Conservation (phyloP, 257 asterid species). For the Rauvolfia tetraphylla region DNA sequence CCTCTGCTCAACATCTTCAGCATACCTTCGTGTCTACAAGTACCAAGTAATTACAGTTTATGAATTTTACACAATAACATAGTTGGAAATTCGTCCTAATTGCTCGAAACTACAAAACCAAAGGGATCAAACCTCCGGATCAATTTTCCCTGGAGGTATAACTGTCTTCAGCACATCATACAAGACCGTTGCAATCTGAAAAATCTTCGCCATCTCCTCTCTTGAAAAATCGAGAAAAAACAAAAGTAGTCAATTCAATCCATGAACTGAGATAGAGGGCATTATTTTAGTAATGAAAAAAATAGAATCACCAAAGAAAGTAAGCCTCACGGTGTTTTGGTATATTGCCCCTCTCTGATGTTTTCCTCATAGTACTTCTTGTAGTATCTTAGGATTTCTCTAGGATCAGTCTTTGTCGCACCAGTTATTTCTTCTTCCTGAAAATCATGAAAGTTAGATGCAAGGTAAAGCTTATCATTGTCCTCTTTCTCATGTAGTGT, state of each 20-base stretch:
- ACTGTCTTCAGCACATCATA: slow-evolving; percentile 76
- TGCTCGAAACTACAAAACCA: slow-evolving; percentile 9
- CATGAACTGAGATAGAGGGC: background rate
- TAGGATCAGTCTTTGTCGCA: slow-evolving; percentile 51
- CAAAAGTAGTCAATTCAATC: slow-evolving; percentile 16
- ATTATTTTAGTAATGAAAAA: background rate
- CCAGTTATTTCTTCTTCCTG: slow-evolving; percentile 72
- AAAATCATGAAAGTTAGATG: slow-evolving; percentile 24
- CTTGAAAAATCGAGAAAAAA: slow-evolving; percentile 30
- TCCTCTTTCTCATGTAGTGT: background rate
- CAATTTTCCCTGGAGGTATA: slow-evolving; percentile 56
- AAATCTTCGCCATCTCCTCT: slow-evolving; percentile 92
- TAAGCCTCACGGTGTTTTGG: slow-evolving; percentile 78
- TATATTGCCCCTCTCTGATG: slow-evolving; percentile 74
- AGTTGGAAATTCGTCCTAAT: slow-evolving; percentile 2
- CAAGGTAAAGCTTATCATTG: background rate
- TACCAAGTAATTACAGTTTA: slow-evolving; percentile 9
- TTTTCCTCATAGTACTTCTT: slow-evolving; percentile 63
- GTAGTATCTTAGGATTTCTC: slow-evolving; percentile 66
- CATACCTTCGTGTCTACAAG: slow-evolving; percentile 59
- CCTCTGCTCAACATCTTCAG: slow-evolving; percentile 86
- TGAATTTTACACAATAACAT: background rate
- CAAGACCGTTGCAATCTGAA: slow-evolving; percentile 83
- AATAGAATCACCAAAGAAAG: slow-evolving; percentile 1
- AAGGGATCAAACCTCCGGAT: slow-evolving; percentile 55